Percentiles rank a stretch among this genome's conserved stretches.
phyloP scores from a whole-genome alignment of 1,284 basidiomycete genomes.

The Baeospora myosura region DNA sequence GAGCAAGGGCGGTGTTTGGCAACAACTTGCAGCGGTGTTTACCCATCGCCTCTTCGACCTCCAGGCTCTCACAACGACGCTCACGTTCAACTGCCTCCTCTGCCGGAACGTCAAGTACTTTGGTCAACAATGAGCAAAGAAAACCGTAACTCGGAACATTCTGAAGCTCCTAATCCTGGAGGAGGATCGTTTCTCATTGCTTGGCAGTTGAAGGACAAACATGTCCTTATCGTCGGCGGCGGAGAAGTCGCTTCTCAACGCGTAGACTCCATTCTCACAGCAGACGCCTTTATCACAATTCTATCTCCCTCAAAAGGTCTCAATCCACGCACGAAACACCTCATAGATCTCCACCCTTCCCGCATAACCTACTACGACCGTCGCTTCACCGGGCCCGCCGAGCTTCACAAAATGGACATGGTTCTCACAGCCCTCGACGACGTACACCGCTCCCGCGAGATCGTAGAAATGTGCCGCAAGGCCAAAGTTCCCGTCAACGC shows the following conservation, averaged over 20 bases:
- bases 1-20: conserved; percentile 1
- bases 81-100: too few relatives aligned
- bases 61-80: not conserved
- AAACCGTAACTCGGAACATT: not conserved
- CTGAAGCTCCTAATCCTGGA: conserved; percentile 17
- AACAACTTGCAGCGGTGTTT: not conserved
- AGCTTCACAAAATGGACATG: conserved; percentile 73
- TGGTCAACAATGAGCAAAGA: not conserved
- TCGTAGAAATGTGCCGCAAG: conserved; percentile 67
- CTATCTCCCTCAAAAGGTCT: conserved; percentile 56
- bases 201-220: conserved; percentile 77
- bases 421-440: conserved; percentile 94
- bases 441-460: conserved; percentile 59
- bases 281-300: conserved; percentile 57
- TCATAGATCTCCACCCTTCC: conserved; percentile 41
- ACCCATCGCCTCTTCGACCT: not conserved
- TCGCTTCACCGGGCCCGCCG: conserved; percentile 48
- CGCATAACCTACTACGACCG: conserved; percentile 72
- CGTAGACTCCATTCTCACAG: conserved; percentile 61
- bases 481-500: conserved; percentile 86
- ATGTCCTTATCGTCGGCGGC: conserved; percentile 84
- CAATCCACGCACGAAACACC: conserved; percentile 47
- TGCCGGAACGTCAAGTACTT: too few relatives aligned
- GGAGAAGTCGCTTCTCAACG: conserved; percentile 80
- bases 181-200: conserved; percentile 78